phyloP scores from a whole-genome alignment of 108 stramenopile genomes.

The Fragilaria radians region DNA sequence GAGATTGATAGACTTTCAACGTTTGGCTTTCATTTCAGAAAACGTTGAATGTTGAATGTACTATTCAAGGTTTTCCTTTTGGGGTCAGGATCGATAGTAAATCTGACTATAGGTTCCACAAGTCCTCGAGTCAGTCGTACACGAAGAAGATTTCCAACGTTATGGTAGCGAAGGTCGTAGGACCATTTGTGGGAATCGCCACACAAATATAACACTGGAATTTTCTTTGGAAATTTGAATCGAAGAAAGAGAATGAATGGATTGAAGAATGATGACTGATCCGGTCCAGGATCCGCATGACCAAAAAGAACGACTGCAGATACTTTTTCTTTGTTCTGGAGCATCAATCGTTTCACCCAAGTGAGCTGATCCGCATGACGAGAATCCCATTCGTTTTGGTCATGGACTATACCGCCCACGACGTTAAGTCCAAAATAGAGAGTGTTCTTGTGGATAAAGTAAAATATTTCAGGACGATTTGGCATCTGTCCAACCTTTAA shows the following conservation, averaged over 20 bases:
- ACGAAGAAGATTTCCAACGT: constrained; percentile 14
- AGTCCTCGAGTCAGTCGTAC: too few species aligned
- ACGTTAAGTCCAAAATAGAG: constrained; percentile 36
- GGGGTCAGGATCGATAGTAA: too few species aligned
- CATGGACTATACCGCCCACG: constrained; percentile 28
- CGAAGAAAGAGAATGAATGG: constrained; percentile 9
- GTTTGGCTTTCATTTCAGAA: too few species aligned
- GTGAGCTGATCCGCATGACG: constrained; percentile 9
- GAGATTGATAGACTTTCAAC: too few species aligned
- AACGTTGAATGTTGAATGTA: too few species aligned
- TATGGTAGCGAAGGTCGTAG: constrained; percentile 5
- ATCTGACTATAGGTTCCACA: too few species aligned
- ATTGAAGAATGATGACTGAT: constrained; percentile 28
- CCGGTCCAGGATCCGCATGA: constrained; percentile 24
- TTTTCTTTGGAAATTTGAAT: constrained; percentile 14
- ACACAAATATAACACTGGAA: constrained; percentile 32
- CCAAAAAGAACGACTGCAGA: constrained; percentile 26
- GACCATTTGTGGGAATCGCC: constrained; percentile 31
- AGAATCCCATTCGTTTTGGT: constrained; percentile 17
- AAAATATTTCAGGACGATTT: constrained; percentile 23
- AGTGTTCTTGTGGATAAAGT: constrained; percentile 27
- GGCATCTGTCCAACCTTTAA: not conserved
- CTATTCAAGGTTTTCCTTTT: too few species aligned
- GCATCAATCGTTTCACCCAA: constrained; percentile 17
- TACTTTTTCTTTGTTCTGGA: constrained; percentile 11